Conservation (phyloP, 192 early-diverging fungal species). For the Mortierella alpina region DNA sequence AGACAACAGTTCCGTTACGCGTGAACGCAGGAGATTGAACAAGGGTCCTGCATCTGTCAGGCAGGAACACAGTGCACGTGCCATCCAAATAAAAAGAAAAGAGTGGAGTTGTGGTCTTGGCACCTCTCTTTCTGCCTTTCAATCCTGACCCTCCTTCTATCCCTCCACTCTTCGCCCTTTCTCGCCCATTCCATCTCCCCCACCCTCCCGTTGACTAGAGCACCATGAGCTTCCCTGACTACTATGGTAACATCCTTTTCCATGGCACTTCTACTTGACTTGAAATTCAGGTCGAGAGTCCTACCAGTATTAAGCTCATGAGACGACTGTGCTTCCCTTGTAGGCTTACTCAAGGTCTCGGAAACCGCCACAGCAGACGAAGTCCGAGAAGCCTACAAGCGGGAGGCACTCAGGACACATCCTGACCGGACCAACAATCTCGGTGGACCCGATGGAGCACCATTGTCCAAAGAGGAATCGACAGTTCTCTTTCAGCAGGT, state of each 20-base stretch:
- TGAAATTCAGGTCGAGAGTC: not conserved
- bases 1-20: constrained; percentile 9
- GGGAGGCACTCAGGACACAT: constrained; percentile 73
- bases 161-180: not conserved
- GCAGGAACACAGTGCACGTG: no score
- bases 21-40: not conserved
- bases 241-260: constrained; percentile 61
- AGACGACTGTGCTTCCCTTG: not conserved
- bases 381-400: constrained; percentile 86
- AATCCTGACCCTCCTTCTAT: not conserved
- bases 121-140: not conserved
- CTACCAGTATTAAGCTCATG: not conserved
- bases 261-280: not conserved
- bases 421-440: constrained; percentile 74
- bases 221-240: constrained; percentile 61
- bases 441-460: constrained; percentile 53
- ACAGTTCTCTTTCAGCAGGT: constrained; percentile 73
- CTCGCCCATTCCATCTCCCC: not conserved
- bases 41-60: no score
- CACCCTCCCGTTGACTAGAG: not conserved
- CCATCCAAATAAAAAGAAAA: not conserved
- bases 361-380: constrained; percentile 70
- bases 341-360: constrained; percentile 53
- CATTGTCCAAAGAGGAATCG: constrained; percentile 48
- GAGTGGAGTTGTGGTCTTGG: constrained; percentile 1